Conservation (phyloP, 2,329 filamentous ascomycete species). For the Paraphaeosphaeria sporulosa region DNA sequence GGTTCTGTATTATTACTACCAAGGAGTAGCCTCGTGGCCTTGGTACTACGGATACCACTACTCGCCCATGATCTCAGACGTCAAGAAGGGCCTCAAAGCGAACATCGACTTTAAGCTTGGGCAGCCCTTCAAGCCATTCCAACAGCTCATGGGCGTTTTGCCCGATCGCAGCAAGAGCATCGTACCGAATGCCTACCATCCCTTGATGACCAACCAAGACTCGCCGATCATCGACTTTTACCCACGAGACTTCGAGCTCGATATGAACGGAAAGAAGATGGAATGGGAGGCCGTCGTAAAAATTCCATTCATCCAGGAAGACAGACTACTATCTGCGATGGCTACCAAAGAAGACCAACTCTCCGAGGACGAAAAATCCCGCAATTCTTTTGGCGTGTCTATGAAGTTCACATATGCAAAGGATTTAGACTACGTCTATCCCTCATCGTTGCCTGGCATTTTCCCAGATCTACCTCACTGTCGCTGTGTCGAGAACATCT, state of each 20-base stretch:
- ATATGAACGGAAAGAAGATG: conserved; percentile 99
- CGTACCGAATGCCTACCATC: conserved; percentile 85
- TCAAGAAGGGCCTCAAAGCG: conserved; percentile 84
- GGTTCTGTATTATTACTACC: conserved; percentile 98
- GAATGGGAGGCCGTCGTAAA: conserved; percentile 99
- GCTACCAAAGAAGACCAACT: conserved; percentile 80
- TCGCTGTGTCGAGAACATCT: conserved; percentile 94
- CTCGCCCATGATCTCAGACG: conserved; percentile 95
- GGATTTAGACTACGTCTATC: conserved; percentile 81
- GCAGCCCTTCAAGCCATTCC: conserved; percentile 92
- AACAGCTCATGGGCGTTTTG: conserved; percentile 97
- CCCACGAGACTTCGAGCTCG: conserved; percentile 92
- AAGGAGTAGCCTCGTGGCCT: conserved; percentile 95
- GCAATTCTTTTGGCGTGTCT: conserved; percentile 91
- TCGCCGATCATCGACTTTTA: conserved; percentile 99
- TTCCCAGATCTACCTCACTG: conserved; percentile 90
- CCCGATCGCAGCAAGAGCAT: conserved; percentile 98
- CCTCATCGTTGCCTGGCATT: conserved; percentile 84
- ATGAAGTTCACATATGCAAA: conserved; percentile 90
- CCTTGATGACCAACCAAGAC: conserved; percentile 87
- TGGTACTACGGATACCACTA: conserved; percentile 99
- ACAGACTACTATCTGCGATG: conserved; percentile 85
- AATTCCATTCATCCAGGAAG: conserved; percentile 97
- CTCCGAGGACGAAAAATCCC: conserved; percentile 76
- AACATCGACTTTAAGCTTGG: conserved; percentile 93